These are phyloP conservation scores for Adansonia gregorii DNA, from an alignment of 441 rosid species.

Conservation along the genomic window DNA sequence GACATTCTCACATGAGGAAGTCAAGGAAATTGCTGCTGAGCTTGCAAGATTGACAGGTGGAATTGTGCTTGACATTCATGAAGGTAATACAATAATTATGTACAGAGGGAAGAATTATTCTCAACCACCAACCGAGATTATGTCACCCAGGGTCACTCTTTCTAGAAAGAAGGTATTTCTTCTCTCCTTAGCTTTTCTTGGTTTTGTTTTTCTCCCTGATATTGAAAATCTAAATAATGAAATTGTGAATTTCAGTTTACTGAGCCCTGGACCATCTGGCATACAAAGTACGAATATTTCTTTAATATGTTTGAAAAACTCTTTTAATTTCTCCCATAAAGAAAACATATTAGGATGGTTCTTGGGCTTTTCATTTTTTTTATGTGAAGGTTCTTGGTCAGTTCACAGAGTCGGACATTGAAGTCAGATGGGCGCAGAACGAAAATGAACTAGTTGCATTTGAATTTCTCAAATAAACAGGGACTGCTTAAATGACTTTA, in stretches of 20 bases:
- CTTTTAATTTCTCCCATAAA: not conserved
- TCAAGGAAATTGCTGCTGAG: slow-evolving; percentile 84
- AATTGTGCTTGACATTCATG: slow-evolving; percentile 81
- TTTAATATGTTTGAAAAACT: not conserved
- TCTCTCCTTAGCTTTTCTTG: not conserved
- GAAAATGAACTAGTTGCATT: not conserved
- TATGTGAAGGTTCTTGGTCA: not conserved
- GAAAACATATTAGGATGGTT: not conserved
- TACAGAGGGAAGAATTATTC: slow-evolving; percentile 93
- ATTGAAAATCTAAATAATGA: not conserved
- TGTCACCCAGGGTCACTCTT: slow-evolving; percentile 72
- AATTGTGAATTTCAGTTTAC: not conserved
- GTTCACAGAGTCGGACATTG: not conserved
- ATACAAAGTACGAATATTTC: not conserved
- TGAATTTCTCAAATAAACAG: not conserved
- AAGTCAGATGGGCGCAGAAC: not conserved
- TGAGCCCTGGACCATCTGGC: not conserved
- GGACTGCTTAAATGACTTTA: not conserved
- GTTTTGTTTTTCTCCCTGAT: not conserved
- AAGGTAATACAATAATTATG: slow-evolving; percentile 86
- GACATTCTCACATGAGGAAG: slow-evolving; percentile 85
- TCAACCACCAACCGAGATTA: slow-evolving; percentile 93
- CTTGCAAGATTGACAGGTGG: slow-evolving; percentile 86
- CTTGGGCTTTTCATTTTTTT: not conserved
- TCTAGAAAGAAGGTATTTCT: slow-evolving; percentile 74